Conservation (phyloP, 2,329 filamentous ascomycete genomes). For the Kalaharituber pfeilii region DNA sequence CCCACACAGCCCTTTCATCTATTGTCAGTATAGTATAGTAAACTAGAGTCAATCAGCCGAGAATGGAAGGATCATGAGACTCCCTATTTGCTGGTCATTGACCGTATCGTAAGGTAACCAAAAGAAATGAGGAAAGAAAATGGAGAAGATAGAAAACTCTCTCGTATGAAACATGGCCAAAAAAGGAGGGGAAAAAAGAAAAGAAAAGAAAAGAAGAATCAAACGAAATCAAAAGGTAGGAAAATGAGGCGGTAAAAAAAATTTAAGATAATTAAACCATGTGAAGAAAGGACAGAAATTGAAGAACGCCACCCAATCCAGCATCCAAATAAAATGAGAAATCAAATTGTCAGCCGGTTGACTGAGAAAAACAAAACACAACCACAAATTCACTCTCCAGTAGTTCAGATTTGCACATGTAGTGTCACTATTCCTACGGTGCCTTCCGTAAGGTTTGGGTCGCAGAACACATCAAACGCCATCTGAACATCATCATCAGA, state of each 20-base stretch:
- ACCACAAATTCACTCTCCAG: neutral
- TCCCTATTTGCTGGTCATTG: neutral
- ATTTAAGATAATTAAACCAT: neutral
- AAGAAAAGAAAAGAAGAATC: neutral
- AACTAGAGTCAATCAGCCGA: too few relatives aligned
- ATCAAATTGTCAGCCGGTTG: neutral
- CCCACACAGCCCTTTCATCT: too few relatives aligned
- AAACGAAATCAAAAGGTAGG: neutral
- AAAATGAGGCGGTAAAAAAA: slow-evolving; percentile 1
- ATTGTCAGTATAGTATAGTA: too few relatives aligned
- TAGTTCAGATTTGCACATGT: slow-evolving; percentile 1
- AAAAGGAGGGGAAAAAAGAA: slow-evolving; percentile 1
- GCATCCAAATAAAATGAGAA: neutral
- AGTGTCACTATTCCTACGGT: slow-evolving; percentile 14
- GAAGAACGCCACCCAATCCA: neutral
- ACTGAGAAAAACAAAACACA: neutral
- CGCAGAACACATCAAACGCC: slow-evolving; percentile 41
- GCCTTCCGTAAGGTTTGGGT: slow-evolving; percentile 11
- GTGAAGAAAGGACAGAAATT: neutral
- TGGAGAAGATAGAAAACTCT: slow-evolving; percentile 6
- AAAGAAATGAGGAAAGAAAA: slow-evolving; percentile 8
- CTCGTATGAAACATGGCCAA: slow-evolving; percentile 5
- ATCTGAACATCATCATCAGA: slow-evolving; percentile 93
- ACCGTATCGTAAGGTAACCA: neutral
- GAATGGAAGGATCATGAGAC: too few relatives aligned